Evolutionary conservation across 202 grass and related monocot genomes (phyloP).

Genomic region (Dendrocalamus latiflorus): DNA sequence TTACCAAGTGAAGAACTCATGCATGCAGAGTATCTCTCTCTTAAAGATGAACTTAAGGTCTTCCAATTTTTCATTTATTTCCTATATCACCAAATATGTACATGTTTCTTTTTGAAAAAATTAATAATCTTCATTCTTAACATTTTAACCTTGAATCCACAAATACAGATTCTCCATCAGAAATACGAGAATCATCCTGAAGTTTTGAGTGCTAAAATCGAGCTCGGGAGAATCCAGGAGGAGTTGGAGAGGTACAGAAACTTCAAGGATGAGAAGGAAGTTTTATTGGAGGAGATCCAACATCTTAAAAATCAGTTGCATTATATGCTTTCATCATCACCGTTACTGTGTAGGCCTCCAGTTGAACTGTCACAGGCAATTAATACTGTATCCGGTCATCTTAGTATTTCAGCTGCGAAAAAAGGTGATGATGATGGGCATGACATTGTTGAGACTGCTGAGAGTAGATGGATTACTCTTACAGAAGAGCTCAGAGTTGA

Average conservation of each 20-base stretch:
- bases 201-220: slow-evolving; percentile 36
- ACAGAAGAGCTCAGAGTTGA: slow-evolving; percentile 51
- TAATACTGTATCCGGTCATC: background rate
- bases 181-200: slow-evolving; percentile 61
- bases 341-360: background rate
- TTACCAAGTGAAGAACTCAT: slow-evolving; percentile 52
- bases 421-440: background rate
- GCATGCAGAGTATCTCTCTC: slow-evolving; percentile 46
- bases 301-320: slow-evolving; percentile 46
- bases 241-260: slow-evolving; percentile 47
- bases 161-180: slow-evolving; percentile 46
- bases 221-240: slow-evolving; percentile 44
- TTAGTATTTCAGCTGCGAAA: background rate
- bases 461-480: slow-evolving; percentile 54
- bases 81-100: background rate
- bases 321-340: slow-evolving; percentile 33
- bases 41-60: slow-evolving; percentile 53
- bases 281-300: slow-evolving; percentile 56
- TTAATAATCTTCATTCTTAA: background rate
- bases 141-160: background rate
- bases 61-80: background rate
- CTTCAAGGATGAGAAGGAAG: slow-evolving; percentile 46
- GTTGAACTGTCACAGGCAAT: slow-evolving; percentile 16
- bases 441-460: slow-evolving; percentile 7
- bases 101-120: background rate